These are phyloP conservation scores for Sporisorium graminicola DNA, from an alignment of 1,284 basidiomycete species.

Conservation along the genomic window DNA sequence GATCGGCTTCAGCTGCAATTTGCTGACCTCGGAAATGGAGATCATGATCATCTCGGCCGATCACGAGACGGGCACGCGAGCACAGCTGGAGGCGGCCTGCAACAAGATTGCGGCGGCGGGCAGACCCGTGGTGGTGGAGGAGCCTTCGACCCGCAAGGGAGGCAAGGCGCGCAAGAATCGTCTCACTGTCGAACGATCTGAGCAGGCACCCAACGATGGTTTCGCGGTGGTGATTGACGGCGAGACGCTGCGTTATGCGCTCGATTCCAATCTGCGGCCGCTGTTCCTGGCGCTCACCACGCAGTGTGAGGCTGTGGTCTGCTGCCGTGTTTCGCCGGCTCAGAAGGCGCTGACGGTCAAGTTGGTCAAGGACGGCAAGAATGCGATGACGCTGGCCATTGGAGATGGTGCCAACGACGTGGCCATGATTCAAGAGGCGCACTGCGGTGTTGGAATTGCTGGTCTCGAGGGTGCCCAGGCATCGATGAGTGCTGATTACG, in stretches of 20 bases:
- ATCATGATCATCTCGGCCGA: conserved; percentile 96
- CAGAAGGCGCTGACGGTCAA: conserved; percentile 97
- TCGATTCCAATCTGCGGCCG: conserved; percentile 81
- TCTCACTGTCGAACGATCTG: conserved; percentile 51
- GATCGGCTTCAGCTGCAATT: conserved; percentile 75
- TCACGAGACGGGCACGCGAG: conserved; percentile 79
- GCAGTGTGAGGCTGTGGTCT: conserved; percentile 96
- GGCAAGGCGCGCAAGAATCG: conserved; percentile 46
- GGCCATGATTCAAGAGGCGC: conserved; percentile 98
- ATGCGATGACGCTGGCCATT: conserved; percentile 96
- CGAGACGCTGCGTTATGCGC: conserved; percentile 86
- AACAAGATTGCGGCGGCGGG: conserved; percentile 90
- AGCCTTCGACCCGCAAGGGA: conserved; percentile 29
- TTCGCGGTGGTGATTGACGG: conserved; percentile 98
- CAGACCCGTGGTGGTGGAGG: conserved; percentile 73
- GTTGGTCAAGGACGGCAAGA: conserved; percentile 91
- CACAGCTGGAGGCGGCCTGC: conserved; percentile 90
- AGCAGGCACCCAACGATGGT: conserved; percentile 69
- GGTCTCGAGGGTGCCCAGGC: conserved; percentile 97
- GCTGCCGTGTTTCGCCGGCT: conserved; percentile 94
- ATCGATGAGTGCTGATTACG: conserved; percentile 98
- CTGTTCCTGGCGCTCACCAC: conserved; percentile 92
- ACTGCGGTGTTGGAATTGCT: conserved; percentile 92
- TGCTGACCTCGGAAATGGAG: conserved; percentile 73
- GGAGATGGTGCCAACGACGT: conserved; percentile 97